Conservation (phyloP, 192 early-diverging fungal species). For the Coemansia sp. region DNA sequence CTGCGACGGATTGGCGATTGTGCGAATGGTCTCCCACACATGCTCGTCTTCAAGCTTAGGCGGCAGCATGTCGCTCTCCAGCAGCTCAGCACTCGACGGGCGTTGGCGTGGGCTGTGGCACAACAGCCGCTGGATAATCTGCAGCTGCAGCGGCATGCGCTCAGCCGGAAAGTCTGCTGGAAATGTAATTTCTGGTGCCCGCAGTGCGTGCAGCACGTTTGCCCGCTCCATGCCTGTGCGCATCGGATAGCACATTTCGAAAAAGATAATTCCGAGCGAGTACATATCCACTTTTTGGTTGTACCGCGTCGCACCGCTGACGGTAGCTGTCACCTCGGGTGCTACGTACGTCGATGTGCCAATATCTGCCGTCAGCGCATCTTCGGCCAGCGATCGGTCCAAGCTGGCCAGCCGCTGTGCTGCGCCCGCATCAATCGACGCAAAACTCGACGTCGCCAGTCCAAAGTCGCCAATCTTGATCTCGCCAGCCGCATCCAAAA, state of each 20-base stretch:
- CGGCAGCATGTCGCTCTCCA: conserved; percentile 79
- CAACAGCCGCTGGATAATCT: conserved; percentile 72
- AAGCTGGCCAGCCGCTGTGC: conserved; percentile 7
- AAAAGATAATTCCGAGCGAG: conserved; percentile 93
- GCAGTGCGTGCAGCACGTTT: conserved; percentile 66
- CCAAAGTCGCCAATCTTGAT: conserved; percentile 93
- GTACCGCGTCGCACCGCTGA: conserved; percentile 57
- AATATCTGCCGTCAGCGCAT: conserved; percentile 67
- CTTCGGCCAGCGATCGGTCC: conserved; percentile 1
- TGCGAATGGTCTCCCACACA: conserved; percentile 84
- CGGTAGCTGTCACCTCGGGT: conserved; percentile 47
- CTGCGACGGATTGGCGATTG: conserved; percentile 85
- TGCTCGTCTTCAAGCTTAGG: conserved; percentile 86
- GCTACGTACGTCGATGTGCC: conserved; percentile 94
- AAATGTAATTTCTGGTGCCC: conserved; percentile 50
- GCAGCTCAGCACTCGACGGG: conserved; percentile 77
- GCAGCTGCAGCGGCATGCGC: conserved; percentile 64
- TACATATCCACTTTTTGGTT: conserved; percentile 90
- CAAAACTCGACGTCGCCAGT: conserved; percentile 64
- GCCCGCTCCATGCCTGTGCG: conserved; percentile 89
- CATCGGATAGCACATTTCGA: conserved; percentile 90
- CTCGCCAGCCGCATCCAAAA: conserved; percentile 56
- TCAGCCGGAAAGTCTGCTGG: conserved; percentile 62
- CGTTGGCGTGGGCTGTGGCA: conserved; percentile 75
- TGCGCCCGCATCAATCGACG: not conserved